These are phyloP conservation scores for Acacia pycnantha DNA, from an alignment of 331 rosid species.

Conservation along the genomic window DNA sequence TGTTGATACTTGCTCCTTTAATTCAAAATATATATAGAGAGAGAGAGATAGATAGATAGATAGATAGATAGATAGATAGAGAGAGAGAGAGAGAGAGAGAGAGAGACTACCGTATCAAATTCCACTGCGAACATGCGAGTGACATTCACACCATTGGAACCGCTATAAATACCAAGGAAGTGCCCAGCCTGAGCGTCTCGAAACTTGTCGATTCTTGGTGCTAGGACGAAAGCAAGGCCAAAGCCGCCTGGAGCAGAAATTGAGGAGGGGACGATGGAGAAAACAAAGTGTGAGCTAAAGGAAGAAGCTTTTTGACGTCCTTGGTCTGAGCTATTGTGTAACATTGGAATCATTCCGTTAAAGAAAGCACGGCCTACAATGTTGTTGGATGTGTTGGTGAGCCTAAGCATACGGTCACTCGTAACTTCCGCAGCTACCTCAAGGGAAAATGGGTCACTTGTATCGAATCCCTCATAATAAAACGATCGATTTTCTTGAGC, in stretches of 20 bases:
- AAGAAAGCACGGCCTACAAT: conserved; percentile 56
- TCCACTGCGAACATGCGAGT: conserved; percentile 65
- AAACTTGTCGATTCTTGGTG: conserved; percentile 37
- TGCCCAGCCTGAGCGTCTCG: conserved; percentile 40
- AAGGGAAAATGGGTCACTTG: neutral
- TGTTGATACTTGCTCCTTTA: too few species aligned
- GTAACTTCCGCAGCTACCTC: conserved; percentile 29
- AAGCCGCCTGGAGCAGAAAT: conserved; percentile 48
- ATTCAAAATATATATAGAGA: too few species aligned
- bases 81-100: too few species aligned
- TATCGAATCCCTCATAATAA: conserved; percentile 45
- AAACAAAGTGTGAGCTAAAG: conserved; percentile 66
- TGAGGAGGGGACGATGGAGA: conserved; percentile 48
- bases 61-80: too few species aligned
- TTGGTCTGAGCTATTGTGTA: neutral
- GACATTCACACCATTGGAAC: neutral
- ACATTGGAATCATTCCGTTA: conserved; percentile 23
- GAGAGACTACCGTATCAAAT: conserved; percentile 56
- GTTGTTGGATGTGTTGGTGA: conserved; percentile 43
- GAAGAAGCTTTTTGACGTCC: conserved; percentile 2
- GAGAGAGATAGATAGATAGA: too few species aligned
- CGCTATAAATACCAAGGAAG: conserved; percentile 55
- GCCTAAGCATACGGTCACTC: conserved; percentile 33
- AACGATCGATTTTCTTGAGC: neutral
- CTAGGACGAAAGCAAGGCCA: conserved; percentile 61